phyloP scores from a whole-genome alignment of 2,329 filamentous ascomycete genomes.

The Neonectria coccinea region DNA sequence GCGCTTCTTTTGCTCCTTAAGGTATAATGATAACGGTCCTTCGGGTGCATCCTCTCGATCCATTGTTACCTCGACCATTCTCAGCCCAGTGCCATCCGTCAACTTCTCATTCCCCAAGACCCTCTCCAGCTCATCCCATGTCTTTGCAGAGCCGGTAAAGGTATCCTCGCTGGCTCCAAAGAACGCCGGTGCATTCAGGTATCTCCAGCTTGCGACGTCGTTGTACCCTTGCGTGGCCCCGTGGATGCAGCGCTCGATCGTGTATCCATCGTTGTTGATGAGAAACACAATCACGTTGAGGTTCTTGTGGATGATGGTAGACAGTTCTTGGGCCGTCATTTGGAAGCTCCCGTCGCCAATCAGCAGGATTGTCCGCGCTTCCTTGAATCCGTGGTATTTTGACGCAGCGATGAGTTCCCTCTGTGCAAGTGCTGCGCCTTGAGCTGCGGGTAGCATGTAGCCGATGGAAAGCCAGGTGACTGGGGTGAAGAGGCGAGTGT shows the following conservation, averaged over 20 bases:
- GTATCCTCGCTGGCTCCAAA: slow-evolving; percentile 59
- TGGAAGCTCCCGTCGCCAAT: slow-evolving; percentile 75
- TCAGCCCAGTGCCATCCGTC: slow-evolving; percentile 40
- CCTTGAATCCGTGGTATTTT: slow-evolving; percentile 32
- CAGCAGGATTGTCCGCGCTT: slow-evolving; percentile 62
- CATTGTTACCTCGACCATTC: slow-evolving; percentile 50
- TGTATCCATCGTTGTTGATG: slow-evolving; percentile 71
- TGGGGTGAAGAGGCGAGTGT: slow-evolving; percentile 60
- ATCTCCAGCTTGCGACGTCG: slow-evolving; percentile 64
- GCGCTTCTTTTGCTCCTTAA: not conserved
- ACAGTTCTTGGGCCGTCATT: slow-evolving; percentile 74
- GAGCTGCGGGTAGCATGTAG: slow-evolving; percentile 68
- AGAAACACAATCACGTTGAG: slow-evolving; percentile 64
- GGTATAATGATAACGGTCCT: not conserved
- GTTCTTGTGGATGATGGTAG: slow-evolving; percentile 69
- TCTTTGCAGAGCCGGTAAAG: slow-evolving; percentile 55
- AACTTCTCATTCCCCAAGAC: slow-evolving; percentile 45
- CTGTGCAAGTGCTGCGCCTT: slow-evolving; percentile 67
- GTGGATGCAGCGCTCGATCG: slow-evolving; percentile 69
- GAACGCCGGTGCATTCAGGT: slow-evolving; percentile 60
- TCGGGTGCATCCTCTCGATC: slow-evolving; percentile 45
- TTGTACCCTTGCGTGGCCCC: slow-evolving; percentile 66
- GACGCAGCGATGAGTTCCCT: slow-evolving; percentile 53
- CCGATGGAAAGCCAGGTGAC: slow-evolving; percentile 71
- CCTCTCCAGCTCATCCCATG: slow-evolving; percentile 58